Base-by-base conservation (phyloP, 139 green algal species). In the Pedinophyceae sp. region DNA sequence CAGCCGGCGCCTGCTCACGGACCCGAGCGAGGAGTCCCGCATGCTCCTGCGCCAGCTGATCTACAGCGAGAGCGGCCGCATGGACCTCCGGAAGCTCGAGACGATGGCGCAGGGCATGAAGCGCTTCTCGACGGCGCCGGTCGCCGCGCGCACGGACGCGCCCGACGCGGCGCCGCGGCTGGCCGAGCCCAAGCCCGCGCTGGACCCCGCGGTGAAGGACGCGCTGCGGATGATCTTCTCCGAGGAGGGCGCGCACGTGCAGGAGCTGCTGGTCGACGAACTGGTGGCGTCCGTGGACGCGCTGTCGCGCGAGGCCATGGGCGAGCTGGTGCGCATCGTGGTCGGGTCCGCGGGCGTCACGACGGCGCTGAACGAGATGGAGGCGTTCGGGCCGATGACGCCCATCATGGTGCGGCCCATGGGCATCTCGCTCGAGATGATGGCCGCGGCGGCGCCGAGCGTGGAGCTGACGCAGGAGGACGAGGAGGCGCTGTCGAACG, bases 231-330 rank as follows among this genome's bases (percentile, higher is more conserved):
- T 83, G 0, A 62, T 88, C 27, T 86, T 88, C 48, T 66, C 57
- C 27, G 58, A 63, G 30, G 62, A 76, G 15, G 77, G 76, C 29
- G 74, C 52, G 46, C 86, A 87, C 34, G 70, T 76, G 27, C 64
- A 75, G 65, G 73, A 85, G 64, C 59, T 93, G 23, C 52, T 93
- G 17, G 77, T 92, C 30, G 79, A 87, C 41, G 78, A 93, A 60
- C 49, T n/a, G 27, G 84, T 79, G 19, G 73, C 74, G 13, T 75
- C 77, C 3, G 70, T 73, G 19, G 79, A 86, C 34, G 70, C 77
- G 3, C 64, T 90, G 49, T 69, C 52, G 27, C 65, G 78, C 6
- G 59, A 77, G 40, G 76, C 71, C 2, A n/a, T 64, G 39, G 51
- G 29, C 16, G 65, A 79, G 4, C 29, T 67, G 48, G 51, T 67